A percentile compares a stretch with the other conserved stretches of the same genome.
These are phyloP conservation scores for Penicillium argentinense DNA, from an alignment of 495 filamentous ascomycete genomes.

Conservation along the genomic window DNA sequence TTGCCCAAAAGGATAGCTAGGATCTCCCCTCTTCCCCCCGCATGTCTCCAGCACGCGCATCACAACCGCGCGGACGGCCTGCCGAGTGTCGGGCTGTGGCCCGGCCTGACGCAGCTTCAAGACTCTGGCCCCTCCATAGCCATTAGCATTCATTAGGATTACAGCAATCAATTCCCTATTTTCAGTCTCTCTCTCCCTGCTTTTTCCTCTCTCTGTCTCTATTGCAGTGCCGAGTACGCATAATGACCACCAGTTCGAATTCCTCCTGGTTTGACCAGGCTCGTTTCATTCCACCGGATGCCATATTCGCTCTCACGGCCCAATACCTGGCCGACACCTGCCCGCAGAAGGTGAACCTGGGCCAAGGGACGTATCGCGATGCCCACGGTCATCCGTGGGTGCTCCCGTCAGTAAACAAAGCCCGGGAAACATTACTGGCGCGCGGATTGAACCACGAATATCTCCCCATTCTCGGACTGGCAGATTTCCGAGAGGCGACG, in stretches of 20 bases:
- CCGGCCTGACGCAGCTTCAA: too few relatives aligned
- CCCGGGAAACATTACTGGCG: conserved; percentile 7
- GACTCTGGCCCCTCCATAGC: too few relatives aligned
- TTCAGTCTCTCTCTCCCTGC: neutral
- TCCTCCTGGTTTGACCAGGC: conserved; percentile 22
- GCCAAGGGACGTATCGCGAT: conserved; percentile 41
- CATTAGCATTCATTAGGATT: neutral
- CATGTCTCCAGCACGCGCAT: too few relatives aligned
- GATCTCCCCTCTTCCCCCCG: neutral
- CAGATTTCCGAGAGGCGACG: conserved; percentile 22
- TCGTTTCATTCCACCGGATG: conserved; percentile 31
- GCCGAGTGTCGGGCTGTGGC: neutral
- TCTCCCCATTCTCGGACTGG: conserved; percentile 22
- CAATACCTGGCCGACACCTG: conserved; percentile 29
- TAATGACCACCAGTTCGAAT: neutral
- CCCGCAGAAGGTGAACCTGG: conserved; percentile 36
- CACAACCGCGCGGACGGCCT: neutral
- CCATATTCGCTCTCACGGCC: conserved; percentile 37
- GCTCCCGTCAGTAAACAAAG: conserved; percentile 30
- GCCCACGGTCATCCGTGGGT: conserved; percentile 42
- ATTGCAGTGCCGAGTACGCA: too few relatives aligned
- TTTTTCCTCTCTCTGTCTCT: neutral
- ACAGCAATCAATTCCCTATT: neutral
- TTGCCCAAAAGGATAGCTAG: too few relatives aligned
- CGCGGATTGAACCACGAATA: conserved; percentile 11